Conservation (phyloP, 106 monocot genomes). For the Apostasia shenzhenica region DNA sequence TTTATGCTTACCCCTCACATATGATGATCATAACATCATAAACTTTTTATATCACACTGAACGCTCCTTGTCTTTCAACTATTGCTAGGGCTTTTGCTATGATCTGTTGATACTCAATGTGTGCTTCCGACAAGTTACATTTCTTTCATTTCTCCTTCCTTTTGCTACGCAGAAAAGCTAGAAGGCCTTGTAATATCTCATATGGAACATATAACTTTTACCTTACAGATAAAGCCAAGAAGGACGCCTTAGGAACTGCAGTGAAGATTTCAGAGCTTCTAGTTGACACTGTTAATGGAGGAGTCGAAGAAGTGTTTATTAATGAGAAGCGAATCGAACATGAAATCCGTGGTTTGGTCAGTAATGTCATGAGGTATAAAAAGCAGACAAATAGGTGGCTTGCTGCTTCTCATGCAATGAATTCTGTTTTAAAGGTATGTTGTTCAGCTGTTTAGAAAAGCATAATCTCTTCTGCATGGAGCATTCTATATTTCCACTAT, state of each 20-base stretch:
- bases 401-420: slow-evolving; percentile 55
- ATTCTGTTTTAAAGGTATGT: slow-evolving; percentile 67
- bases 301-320: slow-evolving; percentile 62
- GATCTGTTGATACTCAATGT: no score
- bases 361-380: slow-evolving; percentile 39
- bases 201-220: neutral
- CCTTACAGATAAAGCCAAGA: slow-evolving; percentile 69
- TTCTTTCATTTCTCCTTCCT: no score
- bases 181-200: no score
- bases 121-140: no score
- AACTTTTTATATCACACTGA: no score
- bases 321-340: slow-evolving; percentile 76
- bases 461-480: no score
- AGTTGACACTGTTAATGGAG: slow-evolving; percentile 65
- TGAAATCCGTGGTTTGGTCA: slow-evolving; percentile 59
- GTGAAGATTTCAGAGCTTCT: slow-evolving; percentile 64
- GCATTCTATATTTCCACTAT: no score
- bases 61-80: no score
- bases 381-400: slow-evolving; percentile 86
- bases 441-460: neutral
- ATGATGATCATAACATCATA: no score
- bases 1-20: no score
- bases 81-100: no score
- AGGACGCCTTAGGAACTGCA: slow-evolving; percentile 52
- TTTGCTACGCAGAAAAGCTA: no score